Evolutionary conservation across 208 protist genomes (phyloP), one percentile per base, ranked within the genome.

Genomic region (Leishmania tropica): DNA sequence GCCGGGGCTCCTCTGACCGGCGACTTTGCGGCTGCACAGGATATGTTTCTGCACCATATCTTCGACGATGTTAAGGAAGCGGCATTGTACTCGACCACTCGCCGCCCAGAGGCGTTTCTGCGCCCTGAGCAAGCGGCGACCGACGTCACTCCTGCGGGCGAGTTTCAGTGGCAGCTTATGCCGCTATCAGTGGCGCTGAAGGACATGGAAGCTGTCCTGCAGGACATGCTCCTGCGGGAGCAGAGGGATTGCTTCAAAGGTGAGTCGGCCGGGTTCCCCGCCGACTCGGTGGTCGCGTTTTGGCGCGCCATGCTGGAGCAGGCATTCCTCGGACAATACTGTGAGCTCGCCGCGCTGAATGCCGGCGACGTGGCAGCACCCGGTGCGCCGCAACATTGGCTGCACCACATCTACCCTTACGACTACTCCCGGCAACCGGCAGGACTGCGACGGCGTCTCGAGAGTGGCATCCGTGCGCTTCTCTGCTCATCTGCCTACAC

Each of bases 401-500:
- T 85, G 56, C 56, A 53, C n/a, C 11, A 51, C 51, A 4, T 81
- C 31, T 81, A 81, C 58, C 76, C 47, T n/a, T 85, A 83, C 24
- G 80, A 81, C 67, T 87, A 87, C 71, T 40, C 35, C 0, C 19
- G 11, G 10, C 80, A 86, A 24, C 86, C 86, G 6, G 40, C 1
- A 19, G 56, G 47, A 17, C 78, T 94, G 72, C 81, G 79, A 1
- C 42, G 76, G 28, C 74, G 73, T 45, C 67, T 91, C 6, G 87
- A 91, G 48, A 35, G 70, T 21, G 67, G 68, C 24, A 58, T 92
- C 28, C 80, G 81, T 35, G 47, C 45, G 0, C 60, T 90, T 54
- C 80, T 90, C 19, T 85, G 76, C 53, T 48, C 88, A 28, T 93
- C 93, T 51, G 79, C 91, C 35, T 89, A 90, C 76, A 84, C 85